Conservation (phyloP, 129 eudicot genomes). For the Oenanthe sinensis region DNA sequence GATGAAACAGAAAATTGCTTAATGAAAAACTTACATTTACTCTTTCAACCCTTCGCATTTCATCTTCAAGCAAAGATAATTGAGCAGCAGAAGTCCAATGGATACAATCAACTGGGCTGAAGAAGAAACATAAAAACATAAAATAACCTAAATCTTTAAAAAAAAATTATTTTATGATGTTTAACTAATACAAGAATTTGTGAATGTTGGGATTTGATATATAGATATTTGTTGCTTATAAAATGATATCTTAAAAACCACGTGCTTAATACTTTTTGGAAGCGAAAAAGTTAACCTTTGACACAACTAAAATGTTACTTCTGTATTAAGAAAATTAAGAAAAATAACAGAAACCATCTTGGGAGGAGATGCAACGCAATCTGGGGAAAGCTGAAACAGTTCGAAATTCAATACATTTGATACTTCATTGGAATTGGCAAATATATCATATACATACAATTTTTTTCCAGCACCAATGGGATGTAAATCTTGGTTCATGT, state of each 20-base stretch:
- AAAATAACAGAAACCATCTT: not conserved
- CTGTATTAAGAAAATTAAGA: not conserved
- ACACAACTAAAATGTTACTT: not conserved
- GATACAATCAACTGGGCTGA: slow-evolving; percentile 96
- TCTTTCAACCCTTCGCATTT: slow-evolving; percentile 95
- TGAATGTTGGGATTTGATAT: not conserved
- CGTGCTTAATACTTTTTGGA: not conserved
- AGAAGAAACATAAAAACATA: slow-evolving; percentile 15
- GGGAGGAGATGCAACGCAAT: not conserved
- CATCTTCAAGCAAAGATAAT: slow-evolving; percentile 92
- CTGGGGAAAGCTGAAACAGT: not conserved
- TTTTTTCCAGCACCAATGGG: not conserved
- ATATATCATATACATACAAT: not conserved
- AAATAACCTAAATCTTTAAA: not conserved
- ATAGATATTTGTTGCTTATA: not conserved
- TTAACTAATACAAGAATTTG: not conserved
- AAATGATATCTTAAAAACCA: not conserved
- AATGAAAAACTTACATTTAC: slow-evolving; percentile 61
- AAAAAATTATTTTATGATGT: not conserved
- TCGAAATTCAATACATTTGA: not conserved
- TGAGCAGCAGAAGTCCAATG: slow-evolving; percentile 98
- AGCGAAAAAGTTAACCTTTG: not conserved
- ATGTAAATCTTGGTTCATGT: not conserved
- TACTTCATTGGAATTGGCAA: not conserved
- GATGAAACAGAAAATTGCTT: slow-evolving; percentile 5